These are phyloP conservation scores for Lumnitzera racemosa DNA, from an alignment of 345 rosid species.

Conservation along the genomic window DNA sequence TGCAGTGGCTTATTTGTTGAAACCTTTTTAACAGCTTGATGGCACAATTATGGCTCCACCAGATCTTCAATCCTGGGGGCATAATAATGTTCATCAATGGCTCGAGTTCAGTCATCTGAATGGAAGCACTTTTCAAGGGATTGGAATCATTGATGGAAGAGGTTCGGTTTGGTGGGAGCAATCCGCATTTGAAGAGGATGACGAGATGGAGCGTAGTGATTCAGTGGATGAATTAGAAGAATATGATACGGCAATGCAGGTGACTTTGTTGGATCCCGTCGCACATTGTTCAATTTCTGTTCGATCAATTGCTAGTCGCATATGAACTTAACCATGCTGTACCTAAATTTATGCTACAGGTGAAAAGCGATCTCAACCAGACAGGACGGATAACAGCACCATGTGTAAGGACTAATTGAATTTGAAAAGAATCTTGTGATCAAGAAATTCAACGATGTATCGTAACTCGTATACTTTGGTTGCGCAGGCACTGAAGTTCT, in stretches of 20 bases:
- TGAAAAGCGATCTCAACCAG: neutral
- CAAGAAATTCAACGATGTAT: neutral
- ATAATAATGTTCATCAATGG: constrained; percentile 19
- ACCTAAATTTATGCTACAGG: neutral
- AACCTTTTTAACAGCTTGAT: constrained; percentile 19
- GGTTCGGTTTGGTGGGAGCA: constrained; percentile 34
- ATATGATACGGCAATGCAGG: neutral
- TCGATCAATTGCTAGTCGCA: too few relatives aligned
- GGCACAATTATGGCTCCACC: constrained; percentile 29
- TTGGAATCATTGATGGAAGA: constrained; percentile 30
- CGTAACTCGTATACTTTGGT: neutral
- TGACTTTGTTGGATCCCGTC: neutral
- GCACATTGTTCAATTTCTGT: too few relatives aligned
- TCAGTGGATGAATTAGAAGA: neutral
- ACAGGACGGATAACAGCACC: neutral
- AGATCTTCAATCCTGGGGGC: constrained; percentile 22
- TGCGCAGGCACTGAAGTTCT: constrained; percentile 29
- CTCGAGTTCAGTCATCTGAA: constrained; percentile 18
- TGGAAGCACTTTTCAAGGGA: constrained; percentile 22
- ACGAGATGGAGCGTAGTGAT: neutral
- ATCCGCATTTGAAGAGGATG: constrained; percentile 20
- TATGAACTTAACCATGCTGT: too few relatives aligned
- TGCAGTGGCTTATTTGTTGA: neutral
- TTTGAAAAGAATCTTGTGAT: neutral
- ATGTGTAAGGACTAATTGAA: neutral